These are phyloP conservation scores for Amyloporia xantha DNA, from an alignment of 768 basidiomycete genomes.

Conservation along the genomic window DNA sequence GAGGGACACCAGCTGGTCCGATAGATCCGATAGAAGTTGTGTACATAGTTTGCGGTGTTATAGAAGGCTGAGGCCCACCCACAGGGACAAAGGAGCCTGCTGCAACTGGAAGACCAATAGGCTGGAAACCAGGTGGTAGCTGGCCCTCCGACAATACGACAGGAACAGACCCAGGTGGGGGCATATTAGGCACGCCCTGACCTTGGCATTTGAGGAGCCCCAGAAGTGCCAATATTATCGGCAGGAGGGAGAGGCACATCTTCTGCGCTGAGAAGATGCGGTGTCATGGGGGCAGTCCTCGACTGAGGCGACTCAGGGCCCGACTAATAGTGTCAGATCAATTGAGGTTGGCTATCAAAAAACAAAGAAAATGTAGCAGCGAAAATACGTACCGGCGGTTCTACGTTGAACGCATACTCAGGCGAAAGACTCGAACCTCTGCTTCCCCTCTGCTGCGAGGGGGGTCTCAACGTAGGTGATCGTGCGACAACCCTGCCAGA, in stretches of 20 bases:
- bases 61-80: slow-evolving; percentile 7
- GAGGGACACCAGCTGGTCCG: slow-evolving; percentile 21
- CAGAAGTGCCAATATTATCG: slow-evolving; percentile 4
- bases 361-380: slow-evolving; percentile 5
- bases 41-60: slow-evolving; percentile 8
- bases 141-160: slow-evolving; percentile 22
- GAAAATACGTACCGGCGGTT: slow-evolving; percentile 14
- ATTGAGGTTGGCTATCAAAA: background rate
- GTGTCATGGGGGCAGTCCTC: slow-evolving; percentile 17
- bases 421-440: background rate
- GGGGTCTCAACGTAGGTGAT: slow-evolving; percentile 9
- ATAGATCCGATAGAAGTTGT: slow-evolving; percentile 16
- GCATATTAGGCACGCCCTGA: slow-evolving; percentile 2
- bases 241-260: slow-evolving; percentile 31
- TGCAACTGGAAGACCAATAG: slow-evolving; percentile 17
- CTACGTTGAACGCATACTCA: slow-evolving; percentile 11
- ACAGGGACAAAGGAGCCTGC: slow-evolving; percentile 9
- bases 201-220: background rate
- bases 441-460: slow-evolving; percentile 4
- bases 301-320: slow-evolving; percentile 34
- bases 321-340: slow-evolving; percentile 20
- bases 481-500: slow-evolving; percentile 1
- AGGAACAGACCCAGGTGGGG: slow-evolving; percentile 6
- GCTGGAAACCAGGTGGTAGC: slow-evolving; percentile 34
- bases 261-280: slow-evolving; percentile 31